A percentile compares a stretch with the other conserved stretches of the same genome.
These are phyloP conservation scores for Nyssa sinensis DNA, from an alignment of 148 eudicot genomes.

Conservation along the genomic window DNA sequence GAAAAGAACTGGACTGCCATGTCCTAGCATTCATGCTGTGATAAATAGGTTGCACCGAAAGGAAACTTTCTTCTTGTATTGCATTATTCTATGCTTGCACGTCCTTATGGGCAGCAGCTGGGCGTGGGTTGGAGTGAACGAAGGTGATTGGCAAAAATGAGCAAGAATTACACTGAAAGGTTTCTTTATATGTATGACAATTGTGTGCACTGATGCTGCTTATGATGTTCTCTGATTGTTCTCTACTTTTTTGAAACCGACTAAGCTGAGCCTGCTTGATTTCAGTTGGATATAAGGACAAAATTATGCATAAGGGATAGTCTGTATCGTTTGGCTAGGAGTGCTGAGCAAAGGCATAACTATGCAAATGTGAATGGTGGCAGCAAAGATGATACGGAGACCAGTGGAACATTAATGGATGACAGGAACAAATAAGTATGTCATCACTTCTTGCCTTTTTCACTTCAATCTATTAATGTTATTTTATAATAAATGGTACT, in stretches of 20 bases:
- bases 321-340: slow-evolving; percentile 75
- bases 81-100: neutral
- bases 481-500: neutral
- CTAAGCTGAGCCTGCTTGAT: slow-evolving; percentile 21
- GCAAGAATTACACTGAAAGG: neutral
- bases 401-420: slow-evolving; percentile 36
- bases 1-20: no score
- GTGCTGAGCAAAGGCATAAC: slow-evolving; percentile 66
- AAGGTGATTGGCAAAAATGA: neutral
- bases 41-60: no score
- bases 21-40: no score
- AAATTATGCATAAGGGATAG: slow-evolving; percentile 81
- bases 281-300: slow-evolving; percentile 66
- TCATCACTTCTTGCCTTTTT: neutral
- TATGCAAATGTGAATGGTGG: slow-evolving; percentile 36
- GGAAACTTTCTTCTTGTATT: neutral
- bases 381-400: slow-evolving; percentile 40
- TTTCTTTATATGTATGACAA: neutral
- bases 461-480: neutral
- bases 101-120: neutral
- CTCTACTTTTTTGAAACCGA: slow-evolving; percentile 8
- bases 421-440: slow-evolving; percentile 57
- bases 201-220: neutral
- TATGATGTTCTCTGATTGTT: neutral
- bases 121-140: neutral